Base-by-base conservation (phyloP, 2,329 filamentous ascomycete species). In the Trichoderma aggressivum region DNA sequence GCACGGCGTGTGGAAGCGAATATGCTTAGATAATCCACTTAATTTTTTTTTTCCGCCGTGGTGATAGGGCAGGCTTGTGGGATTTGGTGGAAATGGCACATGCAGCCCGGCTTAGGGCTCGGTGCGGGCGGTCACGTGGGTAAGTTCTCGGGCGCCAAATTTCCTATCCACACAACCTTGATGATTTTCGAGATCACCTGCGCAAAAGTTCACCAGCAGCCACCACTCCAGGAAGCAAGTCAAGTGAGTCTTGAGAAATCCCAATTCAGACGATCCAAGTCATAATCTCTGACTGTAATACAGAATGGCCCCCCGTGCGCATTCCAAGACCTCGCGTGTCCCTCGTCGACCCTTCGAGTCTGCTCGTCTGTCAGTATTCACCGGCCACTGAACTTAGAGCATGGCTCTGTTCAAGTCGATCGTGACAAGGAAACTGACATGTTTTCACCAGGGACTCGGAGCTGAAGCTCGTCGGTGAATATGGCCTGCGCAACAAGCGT, bases 321-420 rank as follows among this genome's bases (percentile, higher is more conserved):
- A 98, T 89, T 97, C 92, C 84, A 99, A 99, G 94, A 99, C 96
- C 90, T 97, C 97, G 86, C 97, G 97, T 92, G 94, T 97, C 89
- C 94, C 95, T 82, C 90, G 92, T 87, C 92, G 95, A 88, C 95
- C 96, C 83, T 98, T 97, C 90, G 96, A 98, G 93, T 95, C 94
- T 87, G 96, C 96, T 88, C 96, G 96, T 92, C 91, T 99, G 96
- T 98, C 92, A 93, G 95, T 97, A 91, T 87, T 87, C 86, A 87
- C 90, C 90, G 94, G 92, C 95, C 96, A 98, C 92, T 98, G 92
- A 97, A 91, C 89, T 89, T 89, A 84, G 92, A 97, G 95, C 94
- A 93, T 94, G 94, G 82, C 94, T 97, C 93, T 93, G 90, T 91
- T 94, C 88, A 98, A 84, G 94, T 97, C 95, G 92, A 89, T 89